Conservation (phyloP, 441 rosid species). For the Brassica hybrid region DNA sequence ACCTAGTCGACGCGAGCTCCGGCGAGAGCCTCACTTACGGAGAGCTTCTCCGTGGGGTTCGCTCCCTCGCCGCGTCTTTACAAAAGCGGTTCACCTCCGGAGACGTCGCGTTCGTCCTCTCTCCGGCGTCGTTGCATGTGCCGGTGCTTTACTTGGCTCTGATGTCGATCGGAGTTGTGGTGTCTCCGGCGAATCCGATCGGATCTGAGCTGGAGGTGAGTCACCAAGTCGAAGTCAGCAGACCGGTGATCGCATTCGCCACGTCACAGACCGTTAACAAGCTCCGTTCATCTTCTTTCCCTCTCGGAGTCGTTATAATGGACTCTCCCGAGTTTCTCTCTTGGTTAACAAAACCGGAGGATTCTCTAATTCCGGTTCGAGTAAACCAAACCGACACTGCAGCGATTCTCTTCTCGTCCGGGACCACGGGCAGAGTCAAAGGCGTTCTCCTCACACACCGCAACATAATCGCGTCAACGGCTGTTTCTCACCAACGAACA, state of each 20-base stretch:
- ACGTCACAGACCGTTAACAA: constrained; percentile 59
- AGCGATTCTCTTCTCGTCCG: constrained; percentile 82
- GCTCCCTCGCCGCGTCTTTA: constrained; percentile 58
- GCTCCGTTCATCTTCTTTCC: constrained; percentile 51
- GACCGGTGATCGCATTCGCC: constrained; percentile 78
- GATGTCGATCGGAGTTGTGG: constrained; percentile 65
- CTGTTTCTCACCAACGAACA: constrained; percentile 42
- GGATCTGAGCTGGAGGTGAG: constrained; percentile 61
- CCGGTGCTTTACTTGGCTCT: constrained; percentile 81
- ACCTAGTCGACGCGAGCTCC: constrained; percentile 52
- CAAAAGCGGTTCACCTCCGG: constrained; percentile 41
- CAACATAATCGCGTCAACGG: constrained; percentile 62
- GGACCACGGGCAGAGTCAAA: constrained; percentile 81
- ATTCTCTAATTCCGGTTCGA: constrained; percentile 8
- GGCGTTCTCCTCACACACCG: constrained; percentile 78
- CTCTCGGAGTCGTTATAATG: constrained; percentile 58
- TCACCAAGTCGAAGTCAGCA: constrained; percentile 63
- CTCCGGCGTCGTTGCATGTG: constrained; percentile 64
- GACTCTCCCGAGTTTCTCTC: constrained; percentile 83
- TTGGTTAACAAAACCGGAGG: constrained; percentile 39
- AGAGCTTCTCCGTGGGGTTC: constrained; percentile 47
- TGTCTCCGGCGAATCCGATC: constrained; percentile 84
- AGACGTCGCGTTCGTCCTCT: constrained; percentile 76
- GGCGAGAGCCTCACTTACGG: constrained; percentile 55
- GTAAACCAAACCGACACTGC: constrained; percentile 72